phyloP scores from a whole-genome alignment of 1,139 yeast species.

The Taphrina communis region DNA sequence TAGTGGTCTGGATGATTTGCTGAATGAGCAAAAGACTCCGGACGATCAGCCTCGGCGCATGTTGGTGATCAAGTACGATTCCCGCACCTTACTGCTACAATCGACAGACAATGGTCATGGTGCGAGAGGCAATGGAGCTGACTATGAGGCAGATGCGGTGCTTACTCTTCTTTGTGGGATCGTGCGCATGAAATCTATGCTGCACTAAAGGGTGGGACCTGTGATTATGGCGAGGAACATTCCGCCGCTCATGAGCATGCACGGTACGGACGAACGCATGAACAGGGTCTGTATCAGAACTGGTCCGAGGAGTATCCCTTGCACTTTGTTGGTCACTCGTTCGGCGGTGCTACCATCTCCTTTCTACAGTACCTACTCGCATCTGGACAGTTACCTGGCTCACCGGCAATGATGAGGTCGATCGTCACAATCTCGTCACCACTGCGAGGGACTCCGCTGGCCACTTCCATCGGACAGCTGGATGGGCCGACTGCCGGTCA shows the following conservation, averaged over 20 bases:
- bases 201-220: slow-evolving; percentile 36
- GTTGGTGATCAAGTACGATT: slow-evolving; percentile 24
- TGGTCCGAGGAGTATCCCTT: slow-evolving; percentile 37
- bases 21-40: slow-evolving; percentile 12
- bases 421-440: slow-evolving; percentile 33
- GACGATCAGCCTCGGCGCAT: slow-evolving; percentile 25
- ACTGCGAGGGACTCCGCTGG: slow-evolving; percentile 33
- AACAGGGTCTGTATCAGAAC: slow-evolving; percentile 24
- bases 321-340: slow-evolving; percentile 37
- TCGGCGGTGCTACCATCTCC: slow-evolving; percentile 33
- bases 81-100: too few relatives aligned
- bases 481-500: slow-evolving; percentile 39
- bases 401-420: slow-evolving; percentile 29
- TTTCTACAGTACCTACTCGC: slow-evolving; percentile 30
- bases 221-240: slow-evolving; percentile 35
- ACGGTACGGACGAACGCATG: slow-evolving; percentile 31
- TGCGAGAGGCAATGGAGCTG: too few relatives aligned
- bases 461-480: slow-evolving; percentile 24
- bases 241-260: slow-evolving; percentile 26
- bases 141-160: slow-evolving; percentile 21
- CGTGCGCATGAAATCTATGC: slow-evolving; percentile 36
- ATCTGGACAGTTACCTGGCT: slow-evolving; percentile 15
- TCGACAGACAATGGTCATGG: too few relatives aligned
- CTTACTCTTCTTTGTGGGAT: slow-evolving; percentile 33
- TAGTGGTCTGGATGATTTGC: slow-evolving; percentile 24